A percentile compares a stretch with the other conserved stretches of the same genome.
Evolutionary conservation across 2,329 filamentous ascomycete species (phyloP).

Genomic region (Sarocladium kiliense): DNA sequence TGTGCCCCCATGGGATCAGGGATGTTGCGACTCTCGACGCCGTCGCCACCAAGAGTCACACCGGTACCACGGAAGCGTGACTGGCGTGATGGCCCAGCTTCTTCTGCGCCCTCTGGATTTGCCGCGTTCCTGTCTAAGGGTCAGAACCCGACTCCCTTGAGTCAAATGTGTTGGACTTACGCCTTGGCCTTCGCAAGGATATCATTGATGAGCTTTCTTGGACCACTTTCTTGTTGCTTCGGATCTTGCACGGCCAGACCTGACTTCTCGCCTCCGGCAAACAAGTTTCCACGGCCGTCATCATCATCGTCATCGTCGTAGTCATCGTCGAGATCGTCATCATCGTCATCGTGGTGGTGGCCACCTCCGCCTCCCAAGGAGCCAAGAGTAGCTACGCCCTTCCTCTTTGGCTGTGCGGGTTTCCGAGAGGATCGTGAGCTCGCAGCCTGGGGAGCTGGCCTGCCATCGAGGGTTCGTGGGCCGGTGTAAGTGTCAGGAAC

Average conservation of each 20-base stretch:
- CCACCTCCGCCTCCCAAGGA: constrained; percentile 46
- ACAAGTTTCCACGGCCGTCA: constrained; percentile 61
- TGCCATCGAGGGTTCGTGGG: constrained; percentile 57
- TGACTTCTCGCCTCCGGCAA: constrained; percentile 83
- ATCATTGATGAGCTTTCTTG: constrained; percentile 54
- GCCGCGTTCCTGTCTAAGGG: constrained; percentile 49
- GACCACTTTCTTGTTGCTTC: constrained; percentile 37
- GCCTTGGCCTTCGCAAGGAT: constrained; percentile 59
- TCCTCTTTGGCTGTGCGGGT: constrained; percentile 43
- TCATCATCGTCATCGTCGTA: constrained; percentile 50
- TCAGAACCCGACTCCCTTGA: constrained; percentile 12
- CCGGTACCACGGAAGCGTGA: constrained; percentile 64
- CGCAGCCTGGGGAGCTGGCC: constrained; percentile 45
- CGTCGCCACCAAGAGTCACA: constrained; percentile 74
- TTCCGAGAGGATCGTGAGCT: constrained; percentile 28
- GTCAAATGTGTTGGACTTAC: constrained; percentile 32
- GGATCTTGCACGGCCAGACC: constrained; percentile 64
- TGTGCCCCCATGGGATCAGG: constrained; percentile 49
- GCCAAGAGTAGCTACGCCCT: constrained; percentile 56
- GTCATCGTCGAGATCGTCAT: constrained; percentile 57
- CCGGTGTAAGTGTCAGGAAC: constrained; percentile 50
- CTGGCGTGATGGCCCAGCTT: constrained; percentile 45
- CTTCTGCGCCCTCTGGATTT: constrained; percentile 43
- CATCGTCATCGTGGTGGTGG: constrained; percentile 45
- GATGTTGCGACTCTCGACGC: constrained; percentile 62